These are phyloP conservation scores for Lentinus tigrinus DNA, from an alignment of 768 basidiomycete species.

Conservation along the genomic window DNA sequence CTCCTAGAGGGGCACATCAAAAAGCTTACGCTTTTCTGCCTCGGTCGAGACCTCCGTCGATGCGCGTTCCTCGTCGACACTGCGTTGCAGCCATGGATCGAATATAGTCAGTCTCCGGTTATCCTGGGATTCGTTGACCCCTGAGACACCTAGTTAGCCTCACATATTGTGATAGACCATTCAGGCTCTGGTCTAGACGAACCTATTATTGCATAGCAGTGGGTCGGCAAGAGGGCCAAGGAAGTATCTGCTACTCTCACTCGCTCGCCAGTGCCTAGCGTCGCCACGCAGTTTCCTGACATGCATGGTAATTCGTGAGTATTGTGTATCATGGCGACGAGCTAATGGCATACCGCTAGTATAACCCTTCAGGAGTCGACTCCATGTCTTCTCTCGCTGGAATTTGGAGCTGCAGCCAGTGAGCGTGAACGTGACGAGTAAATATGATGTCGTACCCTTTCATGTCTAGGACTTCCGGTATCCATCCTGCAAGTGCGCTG, in stretches of 20 bases:
- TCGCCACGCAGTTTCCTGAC: conserved; percentile 80
- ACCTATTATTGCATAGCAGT: conserved; percentile 88
- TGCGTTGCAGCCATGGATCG: conserved; percentile 57
- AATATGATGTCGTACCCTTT: conserved; percentile 45
- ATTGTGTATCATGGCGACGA: no score
- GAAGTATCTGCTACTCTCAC: neutral
- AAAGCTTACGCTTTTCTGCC: no score
- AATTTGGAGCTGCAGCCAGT: conserved; percentile 52
- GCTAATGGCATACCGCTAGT: conserved; percentile 43
- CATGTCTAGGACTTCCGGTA: conserved; percentile 78
- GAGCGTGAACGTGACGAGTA: neutral
- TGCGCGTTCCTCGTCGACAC: neutral
- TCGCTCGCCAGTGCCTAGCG: conserved; percentile 61
- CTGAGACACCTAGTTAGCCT: conserved; percentile 16
- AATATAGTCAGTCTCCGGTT: conserved; percentile 63
- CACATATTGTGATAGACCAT: neutral
- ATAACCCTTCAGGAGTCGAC: conserved; percentile 58
- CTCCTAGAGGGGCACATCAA: no score
- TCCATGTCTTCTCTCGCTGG: conserved; percentile 83
- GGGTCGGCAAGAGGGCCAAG: conserved; percentile 61
- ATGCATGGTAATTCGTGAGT: no score
- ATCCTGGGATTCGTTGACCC: conserved; percentile 48
- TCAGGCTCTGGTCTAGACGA: conserved; percentile 21
- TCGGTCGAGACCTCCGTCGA: neutral
- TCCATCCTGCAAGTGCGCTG: conserved; percentile 82